Evolutionary conservation across 2,329 filamentous ascomycete species (phyloP).

Genomic region (Botrytis deweyae): DNA sequence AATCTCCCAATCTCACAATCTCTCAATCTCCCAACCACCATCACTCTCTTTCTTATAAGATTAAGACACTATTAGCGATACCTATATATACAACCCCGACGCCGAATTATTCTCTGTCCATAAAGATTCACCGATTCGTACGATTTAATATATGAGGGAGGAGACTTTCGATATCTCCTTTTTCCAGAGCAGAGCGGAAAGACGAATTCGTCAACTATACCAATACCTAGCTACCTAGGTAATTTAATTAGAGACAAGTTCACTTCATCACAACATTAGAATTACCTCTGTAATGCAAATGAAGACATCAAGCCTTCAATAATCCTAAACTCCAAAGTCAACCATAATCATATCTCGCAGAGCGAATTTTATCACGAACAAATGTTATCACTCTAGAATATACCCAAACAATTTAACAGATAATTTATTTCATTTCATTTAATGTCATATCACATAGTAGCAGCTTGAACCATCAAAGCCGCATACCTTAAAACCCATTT

Average conservation of each 20-base stretch:
- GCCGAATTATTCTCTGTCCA: not conserved
- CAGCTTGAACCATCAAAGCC: not conserved
- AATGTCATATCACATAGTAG: not conserved
- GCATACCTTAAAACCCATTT: not conserved
- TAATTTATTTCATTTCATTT: slow-evolving; percentile 6
- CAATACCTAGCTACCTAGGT: too few species aligned
- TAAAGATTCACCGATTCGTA: not conserved
- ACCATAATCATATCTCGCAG: not conserved
- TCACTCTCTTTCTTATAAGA: not conserved
- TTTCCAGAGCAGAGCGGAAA: not conserved
- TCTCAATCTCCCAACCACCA: too few species aligned
- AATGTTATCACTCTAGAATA: not conserved
- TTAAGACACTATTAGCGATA: not conserved
- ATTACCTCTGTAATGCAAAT: not conserved
- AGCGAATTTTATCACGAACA: not conserved
- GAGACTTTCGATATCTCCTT: not conserved
- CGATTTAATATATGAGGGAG: not conserved
- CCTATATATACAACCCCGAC: not conserved
- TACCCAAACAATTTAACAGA: not conserved
- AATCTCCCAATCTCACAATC: too few species aligned
- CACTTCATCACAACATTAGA: not conserved
- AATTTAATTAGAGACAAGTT: too few species aligned
- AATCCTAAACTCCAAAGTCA: not conserved
- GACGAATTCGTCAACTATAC: too few species aligned
- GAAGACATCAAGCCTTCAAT: not conserved